Percentiles rank a stretch among this genome's conserved stretches.
These are phyloP conservation scores for Mycena venus DNA, from an alignment of 768 basidiomycete genomes.

Conservation along the genomic window DNA sequence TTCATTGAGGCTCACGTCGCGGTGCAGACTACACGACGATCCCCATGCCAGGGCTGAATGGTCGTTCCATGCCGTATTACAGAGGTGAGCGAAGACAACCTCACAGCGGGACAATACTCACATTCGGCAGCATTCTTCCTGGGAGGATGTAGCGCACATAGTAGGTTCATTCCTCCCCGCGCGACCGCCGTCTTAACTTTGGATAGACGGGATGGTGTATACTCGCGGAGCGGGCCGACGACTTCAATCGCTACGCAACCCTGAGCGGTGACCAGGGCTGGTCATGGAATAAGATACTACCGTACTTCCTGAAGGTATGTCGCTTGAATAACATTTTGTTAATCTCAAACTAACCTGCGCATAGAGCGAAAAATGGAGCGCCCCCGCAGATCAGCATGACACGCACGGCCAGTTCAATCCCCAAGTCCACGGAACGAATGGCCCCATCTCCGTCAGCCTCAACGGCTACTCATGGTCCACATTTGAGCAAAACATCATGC, in stretches of 20 bases:
- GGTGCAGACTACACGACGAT: constrained; percentile 6
- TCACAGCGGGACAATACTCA: background rate
- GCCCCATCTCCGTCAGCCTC: constrained; percentile 47
- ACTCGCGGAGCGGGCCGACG: background rate
- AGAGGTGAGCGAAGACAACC: background rate
- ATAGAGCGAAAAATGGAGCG: constrained; percentile 50
- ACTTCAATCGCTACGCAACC: constrained; percentile 26
- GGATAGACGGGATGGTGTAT: constrained; percentile 9
- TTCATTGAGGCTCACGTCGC: background rate
- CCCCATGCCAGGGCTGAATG: background rate
- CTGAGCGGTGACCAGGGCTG: constrained; percentile 6
- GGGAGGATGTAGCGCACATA: constrained; percentile 19
- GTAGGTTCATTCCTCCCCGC: background rate
- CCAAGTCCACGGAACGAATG: constrained; percentile 48
- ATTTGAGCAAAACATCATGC: constrained; percentile 46
- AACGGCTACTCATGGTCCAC: constrained; percentile 35
- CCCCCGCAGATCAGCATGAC: constrained; percentile 53
- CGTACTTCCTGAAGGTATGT: background rate
- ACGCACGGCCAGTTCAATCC: constrained; percentile 49
- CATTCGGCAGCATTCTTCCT: background rate
- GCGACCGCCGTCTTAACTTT: background rate
- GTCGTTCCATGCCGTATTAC: background rate
- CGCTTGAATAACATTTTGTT: background rate
- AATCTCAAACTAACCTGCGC: background rate
- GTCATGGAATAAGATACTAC: background rate